A percentile compares a stretch with the other conserved stretches of the same genome.
These are phyloP conservation scores for Colletotrichum sp. DNA, from an alignment of 2,329 filamentous ascomycete species.

Conservation along the genomic window DNA sequence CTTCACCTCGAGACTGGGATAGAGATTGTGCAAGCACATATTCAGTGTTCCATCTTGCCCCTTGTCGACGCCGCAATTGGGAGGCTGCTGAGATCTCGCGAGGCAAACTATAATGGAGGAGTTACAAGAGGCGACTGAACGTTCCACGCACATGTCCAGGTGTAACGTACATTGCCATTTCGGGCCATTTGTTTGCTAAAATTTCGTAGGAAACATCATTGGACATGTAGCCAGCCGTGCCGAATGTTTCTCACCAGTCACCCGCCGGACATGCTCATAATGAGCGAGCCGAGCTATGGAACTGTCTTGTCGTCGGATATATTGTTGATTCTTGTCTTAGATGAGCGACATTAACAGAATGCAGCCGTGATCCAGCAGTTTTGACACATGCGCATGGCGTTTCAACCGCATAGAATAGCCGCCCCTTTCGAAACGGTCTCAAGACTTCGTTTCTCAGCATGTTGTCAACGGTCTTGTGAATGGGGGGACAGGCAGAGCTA, in stretches of 20 bases:
- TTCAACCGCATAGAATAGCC: background rate
- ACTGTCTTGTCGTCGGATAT: background rate
- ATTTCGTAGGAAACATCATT: background rate
- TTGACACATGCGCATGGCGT: background rate
- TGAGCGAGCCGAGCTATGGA: background rate
- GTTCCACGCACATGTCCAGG: background rate
- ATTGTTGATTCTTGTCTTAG: background rate
- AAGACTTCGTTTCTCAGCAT: background rate
- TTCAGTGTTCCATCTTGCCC: background rate
- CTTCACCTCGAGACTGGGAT: background rate
- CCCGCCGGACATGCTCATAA: background rate
- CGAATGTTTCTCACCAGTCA: background rate
- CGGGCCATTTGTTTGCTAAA: background rate
- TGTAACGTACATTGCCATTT: background rate
- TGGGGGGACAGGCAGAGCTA: background rate
- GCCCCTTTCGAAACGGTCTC: background rate
- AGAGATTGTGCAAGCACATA: background rate
- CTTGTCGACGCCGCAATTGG: background rate
- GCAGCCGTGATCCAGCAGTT: background rate
- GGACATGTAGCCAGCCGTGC: background rate
- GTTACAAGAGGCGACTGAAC: conserved; percentile 1
- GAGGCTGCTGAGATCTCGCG: background rate
- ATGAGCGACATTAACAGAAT: background rate
- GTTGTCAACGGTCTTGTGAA: background rate
- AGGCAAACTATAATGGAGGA: background rate